Evolutionary conservation across 1,284 basidiomycete species (phyloP), one percentile per base, ranked within the genome.

Genomic region (Ustilago xerochloae): DNA sequence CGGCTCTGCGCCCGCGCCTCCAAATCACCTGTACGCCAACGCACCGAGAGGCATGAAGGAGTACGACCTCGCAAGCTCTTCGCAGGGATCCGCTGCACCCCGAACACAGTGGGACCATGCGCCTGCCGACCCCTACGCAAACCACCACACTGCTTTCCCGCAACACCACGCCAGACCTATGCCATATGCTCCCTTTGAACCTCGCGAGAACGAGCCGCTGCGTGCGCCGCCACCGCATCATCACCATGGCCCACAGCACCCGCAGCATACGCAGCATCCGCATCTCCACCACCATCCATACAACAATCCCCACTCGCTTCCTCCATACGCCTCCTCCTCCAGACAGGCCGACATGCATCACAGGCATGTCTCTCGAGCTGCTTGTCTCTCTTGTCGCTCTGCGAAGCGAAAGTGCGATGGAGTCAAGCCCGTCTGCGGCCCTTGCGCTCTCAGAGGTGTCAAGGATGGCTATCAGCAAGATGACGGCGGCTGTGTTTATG

Each of bases 401-500:
- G 77, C 77, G 15, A 81, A 81, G 54, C 75, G 79, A 48, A 66
- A 75, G 54, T 81, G 79, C 29, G 79, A 81, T 32, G 79, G 79
- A 10, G 59, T 60, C 33, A 67, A 62, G 39, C 79, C 79, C 18
- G 51, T 79, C 43, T 81, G 79, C 48, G 75, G 78, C 1, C 79
- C 71, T 2, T 81, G 79, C 47, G 59, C 60, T 4, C 53, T 64
- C 4, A 52, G 79, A 41, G 79, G 78, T 35, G 70, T 78, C 58
- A 69, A 72, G n/a, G 67, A 65, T 12, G 75, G 59, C 49, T 51
- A 50, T 22, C 50, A 63, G 0, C 63, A 63, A 32, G 66, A 69
- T 6, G 76, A 73, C 26, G 78, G 77, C 20, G 75, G 70, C 24
- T 81, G 79, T 39, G 62, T 71, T 28, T 81, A 67, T 26, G 76